Evolutionary conservation across 768 basidiomycete genomes (phyloP), one percentile per base, ranked within the genome.

Genomic region (Neoboletus magnificus): DNA sequence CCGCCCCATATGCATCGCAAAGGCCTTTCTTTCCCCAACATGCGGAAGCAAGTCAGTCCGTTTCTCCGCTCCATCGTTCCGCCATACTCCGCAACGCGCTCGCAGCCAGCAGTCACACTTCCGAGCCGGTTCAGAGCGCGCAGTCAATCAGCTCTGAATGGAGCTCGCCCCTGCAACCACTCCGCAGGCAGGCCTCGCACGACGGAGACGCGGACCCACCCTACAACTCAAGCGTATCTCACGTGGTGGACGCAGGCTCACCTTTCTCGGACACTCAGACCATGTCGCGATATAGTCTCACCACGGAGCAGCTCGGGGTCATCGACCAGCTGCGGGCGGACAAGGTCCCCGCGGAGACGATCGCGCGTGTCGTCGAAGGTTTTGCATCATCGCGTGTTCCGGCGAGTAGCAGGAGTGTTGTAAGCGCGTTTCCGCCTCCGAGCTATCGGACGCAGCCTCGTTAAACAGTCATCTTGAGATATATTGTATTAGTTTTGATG

Each of bases 391-490:
- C 53, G 8, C 37, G 37, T 3, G n/a, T 39, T 1, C n/a, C 40
- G 7, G 32, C 16, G 10, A 22, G n/a, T 13, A 51, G 30, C 25
- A 32, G 16, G 44, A 59, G 59, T n/a, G 6, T 50, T 18, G 18
- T 18, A 6, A 56, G 66, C 20, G 40, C 18, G n/a, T 36, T 45
- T 20, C 60, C 54, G 1, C 66, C 62, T 8, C 65, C 65, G 11
- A 66, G 66, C 27, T 66, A 67, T 32, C 60, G 55, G 41, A 59
- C 58, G 5, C 58, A 44, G 23, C 47, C 35, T 12, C 40, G 20
- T 39, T 56, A 48, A 25, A 8, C 9, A 3, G 20, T 25, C 4
- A 16, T 35, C 23, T 8, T 8, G 13, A 10, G 3, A 8, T 0
- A 15, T 35, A 16, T 35, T 13, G 23, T 16, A 25, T 32, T 37